Evolutionary conservation across 495 filamentous ascomycete genomes (phyloP).

Genomic region (Lasiosphaeria ovina): DNA sequence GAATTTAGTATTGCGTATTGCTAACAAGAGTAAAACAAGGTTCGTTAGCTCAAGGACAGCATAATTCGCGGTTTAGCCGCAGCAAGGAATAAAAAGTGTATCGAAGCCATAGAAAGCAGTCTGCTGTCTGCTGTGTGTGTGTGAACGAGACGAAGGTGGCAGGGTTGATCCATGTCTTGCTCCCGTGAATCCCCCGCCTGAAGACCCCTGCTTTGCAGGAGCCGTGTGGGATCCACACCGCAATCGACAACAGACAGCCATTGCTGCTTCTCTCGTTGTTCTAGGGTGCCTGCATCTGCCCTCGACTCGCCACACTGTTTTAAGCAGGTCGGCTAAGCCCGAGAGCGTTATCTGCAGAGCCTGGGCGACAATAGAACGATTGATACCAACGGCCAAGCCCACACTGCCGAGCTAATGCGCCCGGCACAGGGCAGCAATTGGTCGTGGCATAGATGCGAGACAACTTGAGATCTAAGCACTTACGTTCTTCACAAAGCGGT

Average conservation of each 20-base stretch:
- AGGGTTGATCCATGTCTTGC: neutral
- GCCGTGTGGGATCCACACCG: neutral
- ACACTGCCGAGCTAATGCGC: constrained; percentile 9
- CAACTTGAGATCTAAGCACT: constrained; percentile 40
- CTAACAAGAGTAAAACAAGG: constrained; percentile 37
- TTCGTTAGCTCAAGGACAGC: too few species aligned
- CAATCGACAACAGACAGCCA: neutral
- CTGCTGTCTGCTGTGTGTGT: neutral
- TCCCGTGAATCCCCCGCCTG: neutral
- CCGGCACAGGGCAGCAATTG: constrained; percentile 11
- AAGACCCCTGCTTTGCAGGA: neutral
- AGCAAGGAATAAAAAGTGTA: neutral
- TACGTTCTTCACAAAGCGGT: constrained; percentile 96
- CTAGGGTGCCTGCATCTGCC: neutral
- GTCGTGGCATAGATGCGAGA: constrained; percentile 5
- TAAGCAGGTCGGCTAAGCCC: constrained; percentile 16
- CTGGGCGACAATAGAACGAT: neutral
- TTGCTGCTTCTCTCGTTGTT: too few species aligned
- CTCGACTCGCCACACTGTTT: constrained; percentile 8
- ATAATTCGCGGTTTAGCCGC: too few species aligned
- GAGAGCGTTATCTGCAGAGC: neutral
- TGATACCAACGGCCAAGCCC: neutral
- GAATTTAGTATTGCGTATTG: constrained; percentile 96
- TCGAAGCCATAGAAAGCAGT: neutral
- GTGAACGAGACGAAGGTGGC: neutral